Percentiles rank a stretch among this genome's conserved stretches.
Evolutionary conservation across 345 rosid genomes (phyloP).

Genomic region (Corchorus olitorius): DNA sequence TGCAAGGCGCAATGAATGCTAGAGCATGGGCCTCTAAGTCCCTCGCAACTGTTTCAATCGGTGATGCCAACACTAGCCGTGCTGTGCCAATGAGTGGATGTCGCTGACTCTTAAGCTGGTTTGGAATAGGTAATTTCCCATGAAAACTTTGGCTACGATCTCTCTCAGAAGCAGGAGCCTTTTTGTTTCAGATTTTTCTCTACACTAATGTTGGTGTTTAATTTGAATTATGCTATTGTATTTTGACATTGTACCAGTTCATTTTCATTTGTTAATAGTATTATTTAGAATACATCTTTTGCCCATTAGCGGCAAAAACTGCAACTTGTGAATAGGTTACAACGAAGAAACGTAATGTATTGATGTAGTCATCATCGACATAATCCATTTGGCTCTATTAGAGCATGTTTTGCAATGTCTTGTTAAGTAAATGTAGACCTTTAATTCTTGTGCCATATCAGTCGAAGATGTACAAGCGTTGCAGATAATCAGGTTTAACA

Average conservation of each 20-base stretch:
- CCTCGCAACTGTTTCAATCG: constrained; percentile 86
- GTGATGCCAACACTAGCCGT: constrained; percentile 78
- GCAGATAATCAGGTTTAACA: background rate
- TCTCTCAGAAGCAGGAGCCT: background rate
- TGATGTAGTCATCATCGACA: background rate
- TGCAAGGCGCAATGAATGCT: constrained; percentile 92
- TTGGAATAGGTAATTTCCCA: background rate
- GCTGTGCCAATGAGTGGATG: constrained; percentile 33
- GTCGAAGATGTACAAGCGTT: background rate
- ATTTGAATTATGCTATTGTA: background rate
- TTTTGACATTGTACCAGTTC: background rate
- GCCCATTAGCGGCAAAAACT: background rate
- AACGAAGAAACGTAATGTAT: background rate
- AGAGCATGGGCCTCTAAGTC: constrained; percentile 95
- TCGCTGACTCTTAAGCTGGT: constrained; percentile 23
- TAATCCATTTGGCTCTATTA: background rate
- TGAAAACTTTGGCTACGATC: constrained; percentile 19
- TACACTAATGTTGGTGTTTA: background rate
- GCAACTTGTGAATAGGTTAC: background rate
- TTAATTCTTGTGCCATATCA: background rate
- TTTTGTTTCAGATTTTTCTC: constrained; percentile 10
- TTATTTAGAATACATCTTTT: background rate
- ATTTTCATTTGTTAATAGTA: constrained; percentile 1
- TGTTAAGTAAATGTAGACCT: background rate
- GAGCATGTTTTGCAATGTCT: background rate